Evolutionary conservation across 176 grass and related monocot species (phyloP), one percentile per base, ranked within the genome.

Genomic region (Phyllostachys edulis): DNA sequence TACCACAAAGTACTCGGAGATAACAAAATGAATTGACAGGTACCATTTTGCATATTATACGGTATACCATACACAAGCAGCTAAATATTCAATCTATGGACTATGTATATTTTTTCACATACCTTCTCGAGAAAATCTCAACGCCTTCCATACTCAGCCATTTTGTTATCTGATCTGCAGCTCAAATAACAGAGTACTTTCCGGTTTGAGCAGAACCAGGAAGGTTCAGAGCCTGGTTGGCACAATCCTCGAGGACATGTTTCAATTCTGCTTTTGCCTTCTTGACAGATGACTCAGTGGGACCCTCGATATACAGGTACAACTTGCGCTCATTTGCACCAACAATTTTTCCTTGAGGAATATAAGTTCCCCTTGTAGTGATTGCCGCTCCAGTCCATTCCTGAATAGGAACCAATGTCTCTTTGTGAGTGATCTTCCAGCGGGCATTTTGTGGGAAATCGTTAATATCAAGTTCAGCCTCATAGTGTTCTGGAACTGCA

Each of bases 351-450:
- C 96, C 93, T 71, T 79, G 91, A 78, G 96, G 96, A 80, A 91
- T 84, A 71, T 78, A 98, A 42, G 94, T 92, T 44, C 93, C 96
- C 69, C 93, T 89, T 32, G 93, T 98, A 64, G 96, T 98, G 78
- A 95, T 78, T 47, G 93, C 93, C 37, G 96, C 96, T 67, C 96
- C 93, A 51, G 96, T 94, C 91, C 93, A 95, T 46, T 98, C 96
- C 63, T 90, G 92, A 69, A 98, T 95, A 59, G 96, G 96, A 81
- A 56, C 89, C 80, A 98, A 83, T 42, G 93, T 98, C 79, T 98
- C 96, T 73, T 98, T 98, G 83, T 95, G 96, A 40, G 96, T 98
- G 26, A 98, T 92, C 85, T 90, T 93, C 93, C 93, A 98, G 32
- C 96, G 91, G 57, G 96, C 93, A 90, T 95, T 92, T 75, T 95